Conservation (phyloP, 2,329 filamentous ascomycete species). For the Claviceps sp. region DNA sequence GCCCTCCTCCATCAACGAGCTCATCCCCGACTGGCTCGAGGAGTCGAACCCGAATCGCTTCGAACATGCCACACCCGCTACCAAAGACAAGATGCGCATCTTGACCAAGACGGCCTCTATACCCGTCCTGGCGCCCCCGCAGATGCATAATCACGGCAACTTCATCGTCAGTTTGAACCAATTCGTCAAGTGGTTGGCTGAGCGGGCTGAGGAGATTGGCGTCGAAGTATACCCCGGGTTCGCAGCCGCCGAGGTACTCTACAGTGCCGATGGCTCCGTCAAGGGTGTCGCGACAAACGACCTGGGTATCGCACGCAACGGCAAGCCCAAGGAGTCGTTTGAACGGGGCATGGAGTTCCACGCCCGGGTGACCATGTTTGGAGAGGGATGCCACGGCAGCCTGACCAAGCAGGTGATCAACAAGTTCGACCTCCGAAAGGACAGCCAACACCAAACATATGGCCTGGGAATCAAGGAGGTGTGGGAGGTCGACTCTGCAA, state of each 20-base stretch:
- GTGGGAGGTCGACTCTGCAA: conserved; percentile 89
- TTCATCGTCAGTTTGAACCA: conserved; percentile 95
- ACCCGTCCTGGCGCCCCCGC: conserved; percentile 76
- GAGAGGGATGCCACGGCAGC: conserved; percentile 90
- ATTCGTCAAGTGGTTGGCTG: conserved; percentile 88
- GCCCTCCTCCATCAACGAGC: conserved; percentile 73
- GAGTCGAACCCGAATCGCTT: conserved; percentile 83
- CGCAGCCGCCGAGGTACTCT: conserved; percentile 84
- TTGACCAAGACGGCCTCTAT: conserved; percentile 69
- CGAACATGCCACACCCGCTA: conserved; percentile 73
- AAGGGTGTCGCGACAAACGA: conserved; percentile 94
- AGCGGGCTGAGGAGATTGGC: conserved; percentile 89
- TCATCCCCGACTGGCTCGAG: conserved; percentile 86
- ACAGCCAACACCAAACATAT: conserved; percentile 92
- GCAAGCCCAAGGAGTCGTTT: conserved; percentile 78
- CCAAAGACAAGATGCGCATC: conserved; percentile 81
- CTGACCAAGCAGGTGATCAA: conserved; percentile 89
- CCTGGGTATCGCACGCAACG: conserved; percentile 67
- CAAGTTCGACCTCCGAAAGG: conserved; percentile 79
- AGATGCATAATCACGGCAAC: conserved; percentile 98
- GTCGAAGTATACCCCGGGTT: conserved; percentile 97
- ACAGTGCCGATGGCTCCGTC: conserved; percentile 74
- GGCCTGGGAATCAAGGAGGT: conserved; percentile 91
- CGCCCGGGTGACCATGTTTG: conserved; percentile 79
- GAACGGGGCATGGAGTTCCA: conserved; percentile 98